phyloP scores from a whole-genome alignment of 1,284 basidiomycete species.

The Ustilago esculenta region DNA sequence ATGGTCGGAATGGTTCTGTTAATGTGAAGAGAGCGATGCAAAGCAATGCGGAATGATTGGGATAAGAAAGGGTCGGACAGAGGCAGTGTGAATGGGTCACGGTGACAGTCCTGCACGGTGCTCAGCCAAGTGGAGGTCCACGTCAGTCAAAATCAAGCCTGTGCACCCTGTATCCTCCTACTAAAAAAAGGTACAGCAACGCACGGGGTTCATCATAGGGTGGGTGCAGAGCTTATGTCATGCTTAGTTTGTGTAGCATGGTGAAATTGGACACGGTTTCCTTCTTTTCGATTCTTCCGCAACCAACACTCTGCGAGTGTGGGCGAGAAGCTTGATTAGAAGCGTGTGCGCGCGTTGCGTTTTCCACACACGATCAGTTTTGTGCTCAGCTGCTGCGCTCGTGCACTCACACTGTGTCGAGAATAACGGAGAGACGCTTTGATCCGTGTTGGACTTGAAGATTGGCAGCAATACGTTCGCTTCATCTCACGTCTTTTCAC shows the following conservation, averaged over 20 bases:
- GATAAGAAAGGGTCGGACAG: no score
- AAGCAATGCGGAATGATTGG: no score
- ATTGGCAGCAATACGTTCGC: no score
- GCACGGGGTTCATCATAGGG: no score
- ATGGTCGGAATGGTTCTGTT: no score
- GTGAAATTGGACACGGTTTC: no score
- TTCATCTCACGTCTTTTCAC: no score
- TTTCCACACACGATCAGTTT: background rate
- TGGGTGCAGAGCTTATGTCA: slow-evolving; percentile 21
- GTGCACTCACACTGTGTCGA: background rate
- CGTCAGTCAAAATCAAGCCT: slow-evolving; percentile 17
- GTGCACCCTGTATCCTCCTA: background rate
- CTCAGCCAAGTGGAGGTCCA: slow-evolving; percentile 26
- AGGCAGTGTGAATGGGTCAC: background rate
- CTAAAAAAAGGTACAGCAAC: no score
- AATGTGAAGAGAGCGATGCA: no score
- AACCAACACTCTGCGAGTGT: slow-evolving; percentile 13
- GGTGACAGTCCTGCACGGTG: no score
- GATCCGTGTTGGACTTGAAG: slow-evolving; percentile 8
- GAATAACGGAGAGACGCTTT: slow-evolving; percentile 8
- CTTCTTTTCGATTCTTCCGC: slow-evolving; percentile 31
- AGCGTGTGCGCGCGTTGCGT: slow-evolving; percentile 8
- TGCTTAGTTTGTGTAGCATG: slow-evolving; percentile 2
- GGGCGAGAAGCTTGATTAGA: background rate
- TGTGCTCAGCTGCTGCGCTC: background rate